Evolutionary conservation across 2,329 filamentous ascomycete species (phyloP), one percentile per base, ranked within the genome.

Genomic region (Venturiaceae sp.): DNA sequence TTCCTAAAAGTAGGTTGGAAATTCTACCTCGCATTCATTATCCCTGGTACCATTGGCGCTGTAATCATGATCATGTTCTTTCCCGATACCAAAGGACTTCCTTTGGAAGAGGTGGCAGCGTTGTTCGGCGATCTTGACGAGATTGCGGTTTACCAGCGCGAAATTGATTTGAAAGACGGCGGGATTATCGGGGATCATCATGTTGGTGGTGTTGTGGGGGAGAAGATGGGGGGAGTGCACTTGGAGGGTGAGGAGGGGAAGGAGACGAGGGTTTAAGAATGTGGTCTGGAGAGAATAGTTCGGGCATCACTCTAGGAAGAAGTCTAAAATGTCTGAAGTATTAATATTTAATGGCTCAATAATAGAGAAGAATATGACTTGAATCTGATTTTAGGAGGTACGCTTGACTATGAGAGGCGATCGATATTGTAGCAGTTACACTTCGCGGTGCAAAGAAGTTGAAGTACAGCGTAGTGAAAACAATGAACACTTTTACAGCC

Each of bases 11-110:
- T 67, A 30, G 60, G 61, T 5, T 67, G 63, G 65, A 66, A 66
- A 47, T 66, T 64, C 58, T 67, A 65, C 47, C 60, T 66, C 14
- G 62, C 62, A 4, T 66, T 66, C 56, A 63, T 65, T 32, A 63
- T 65, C 19, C 64, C 62, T 1, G 61, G 58, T 5, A 61, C 60
- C 6, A 34, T 61, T 63, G 26, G 63, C n/a, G 54, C n/a, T 19
- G 11, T 60, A 13, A 26, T 60, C 14, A 37, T 60, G 9, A 58
- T 26, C 14, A 3, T 60, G 21, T 52, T 5, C 50, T 60, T 46
- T 37, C 58, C 58, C 9, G 52, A 60, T 30, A 60, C 58, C 4
- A 36, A 36, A 3, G 26, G 30, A n/a, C 4, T 32, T 14, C 57
- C 57, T 6, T 28, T 56, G 3, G 57, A 59, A 30, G 57, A 59